Percentiles rank a stretch among this genome's conserved stretches.
These are phyloP conservation scores for Pythium plurisporium DNA, from an alignment of 352 stramenopile species.

Conservation along the genomic window DNA sequence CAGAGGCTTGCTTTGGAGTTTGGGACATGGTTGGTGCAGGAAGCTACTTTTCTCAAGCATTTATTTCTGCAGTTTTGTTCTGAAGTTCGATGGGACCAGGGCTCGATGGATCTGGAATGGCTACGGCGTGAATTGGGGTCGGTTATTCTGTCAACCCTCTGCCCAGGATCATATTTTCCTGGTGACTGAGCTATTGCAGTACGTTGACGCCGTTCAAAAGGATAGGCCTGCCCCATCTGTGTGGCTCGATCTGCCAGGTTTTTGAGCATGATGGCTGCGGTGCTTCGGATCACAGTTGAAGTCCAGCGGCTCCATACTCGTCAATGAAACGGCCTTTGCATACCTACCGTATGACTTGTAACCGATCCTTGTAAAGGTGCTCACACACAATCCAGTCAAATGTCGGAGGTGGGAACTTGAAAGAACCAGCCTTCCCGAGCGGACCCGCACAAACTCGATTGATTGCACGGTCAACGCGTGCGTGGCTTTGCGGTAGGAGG, in stretches of 20 bases:
- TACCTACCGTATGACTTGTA: constrained; percentile 8
- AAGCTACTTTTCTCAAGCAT: constrained; percentile 1
- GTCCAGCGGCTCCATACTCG: constrained; percentile 2
- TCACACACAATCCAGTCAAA: neutral
- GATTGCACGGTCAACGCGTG: neutral
- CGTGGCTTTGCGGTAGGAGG: constrained; percentile 4
- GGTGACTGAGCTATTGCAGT: too few relatives aligned
- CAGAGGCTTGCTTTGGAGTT: too few relatives aligned
- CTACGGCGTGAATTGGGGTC: neutral
- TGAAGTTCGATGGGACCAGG: neutral
- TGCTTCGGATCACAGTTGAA: constrained; percentile 5
- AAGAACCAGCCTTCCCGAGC: neutral
- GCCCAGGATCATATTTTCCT: too few relatives aligned
- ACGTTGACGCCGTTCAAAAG: neutral
- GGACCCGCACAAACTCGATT: neutral
- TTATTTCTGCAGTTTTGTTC: too few relatives aligned
- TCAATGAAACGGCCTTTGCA: constrained; percentile 1
- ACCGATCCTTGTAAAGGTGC: constrained; percentile 6
- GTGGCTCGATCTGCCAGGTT: neutral
- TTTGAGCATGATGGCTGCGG: neutral
- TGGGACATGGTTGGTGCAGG: neutral
- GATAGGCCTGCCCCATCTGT: neutral
- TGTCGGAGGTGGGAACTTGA: constrained; percentile 4
- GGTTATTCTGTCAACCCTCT: neutral
- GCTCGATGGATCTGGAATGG: neutral